These are phyloP conservation scores for Hyaloraphidium curvatum DNA, from an alignment of 192 early-diverging fungal species.

Conservation along the genomic window DNA sequence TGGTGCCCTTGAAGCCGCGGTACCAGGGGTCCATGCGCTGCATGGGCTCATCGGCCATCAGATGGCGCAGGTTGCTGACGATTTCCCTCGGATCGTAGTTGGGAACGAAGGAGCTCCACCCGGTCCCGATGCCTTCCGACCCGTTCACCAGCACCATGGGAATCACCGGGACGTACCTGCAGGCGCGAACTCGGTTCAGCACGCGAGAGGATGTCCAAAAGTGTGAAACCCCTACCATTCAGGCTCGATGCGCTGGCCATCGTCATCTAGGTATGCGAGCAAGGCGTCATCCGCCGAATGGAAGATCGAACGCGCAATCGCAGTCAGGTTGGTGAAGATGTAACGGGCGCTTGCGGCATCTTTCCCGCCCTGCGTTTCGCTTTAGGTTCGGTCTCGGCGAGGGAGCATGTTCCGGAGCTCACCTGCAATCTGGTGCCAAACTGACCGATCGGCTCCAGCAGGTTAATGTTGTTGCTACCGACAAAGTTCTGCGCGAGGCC, in stretches of 20 bases:
- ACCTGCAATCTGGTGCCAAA: slow-evolving; percentile 75
- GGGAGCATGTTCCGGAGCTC: background rate
- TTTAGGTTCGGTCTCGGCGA: background rate
- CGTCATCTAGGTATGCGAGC: slow-evolving; percentile 66
- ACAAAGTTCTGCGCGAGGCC: slow-evolving; percentile 87
- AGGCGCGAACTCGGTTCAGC: background rate
- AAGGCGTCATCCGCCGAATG: slow-evolving; percentile 65
- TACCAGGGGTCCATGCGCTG: slow-evolving; percentile 81
- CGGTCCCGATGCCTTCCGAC: slow-evolving; percentile 88
- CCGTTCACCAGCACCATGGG: slow-evolving; percentile 93
- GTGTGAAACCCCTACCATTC: slow-evolving; percentile 36
- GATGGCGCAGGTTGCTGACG: slow-evolving; percentile 56
- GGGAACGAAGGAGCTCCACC: slow-evolving; percentile 36
- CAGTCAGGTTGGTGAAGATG: slow-evolving; percentile 58
- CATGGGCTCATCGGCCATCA: slow-evolving; percentile 56
- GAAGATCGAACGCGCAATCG: slow-evolving; percentile 58
- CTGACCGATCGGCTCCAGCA: slow-evolving; percentile 67
- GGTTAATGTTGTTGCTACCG: slow-evolving; percentile 81
- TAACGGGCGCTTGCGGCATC: slow-evolving; percentile 96
- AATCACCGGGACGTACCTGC: slow-evolving; percentile 64
- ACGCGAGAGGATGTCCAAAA: background rate
- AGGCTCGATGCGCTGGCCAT: slow-evolving; percentile 81
- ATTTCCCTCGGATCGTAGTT: slow-evolving; percentile 65
- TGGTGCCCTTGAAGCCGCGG: slow-evolving; percentile 68
- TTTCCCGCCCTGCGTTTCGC: slow-evolving; percentile 49